Conservation (phyloP, 2,329 filamentous ascomycete genomes). For the Ophiostoma pallidulum region DNA sequence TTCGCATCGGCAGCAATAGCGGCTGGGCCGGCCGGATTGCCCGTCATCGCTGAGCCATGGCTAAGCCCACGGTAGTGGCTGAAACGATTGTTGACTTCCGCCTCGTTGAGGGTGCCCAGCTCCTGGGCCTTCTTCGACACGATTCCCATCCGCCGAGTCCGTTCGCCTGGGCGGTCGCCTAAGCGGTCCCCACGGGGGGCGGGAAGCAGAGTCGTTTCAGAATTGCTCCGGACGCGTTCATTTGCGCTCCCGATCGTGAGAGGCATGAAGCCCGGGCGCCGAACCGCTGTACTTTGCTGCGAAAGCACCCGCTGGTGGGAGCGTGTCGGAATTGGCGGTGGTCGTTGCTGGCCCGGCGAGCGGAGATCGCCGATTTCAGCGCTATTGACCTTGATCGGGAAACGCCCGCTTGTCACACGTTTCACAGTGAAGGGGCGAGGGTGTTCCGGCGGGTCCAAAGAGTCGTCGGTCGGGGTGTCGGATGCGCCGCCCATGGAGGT, state of each 20-base stretch:
- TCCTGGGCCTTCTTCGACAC: conserved; percentile 51
- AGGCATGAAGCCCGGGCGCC: conserved; percentile 64
- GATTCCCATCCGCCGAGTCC: conserved; percentile 55
- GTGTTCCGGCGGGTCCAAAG: conserved; percentile 68
- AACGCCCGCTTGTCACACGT: conserved; percentile 54
- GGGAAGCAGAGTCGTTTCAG: conserved; percentile 47
- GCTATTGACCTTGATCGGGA: conserved; percentile 64
- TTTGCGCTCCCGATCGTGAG: conserved; percentile 59
- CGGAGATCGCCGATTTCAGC: conserved; percentile 57
- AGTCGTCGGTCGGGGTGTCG: conserved; percentile 50
- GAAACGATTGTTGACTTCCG: conserved; percentile 52
- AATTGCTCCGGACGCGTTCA: conserved; percentile 58
- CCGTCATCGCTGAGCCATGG: conserved; percentile 60
- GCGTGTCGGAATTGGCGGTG: conserved; percentile 68
- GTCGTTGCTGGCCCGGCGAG: conserved; percentile 56
- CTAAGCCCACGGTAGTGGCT: conserved; percentile 59
- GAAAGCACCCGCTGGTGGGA: conserved; percentile 73
- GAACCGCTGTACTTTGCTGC: conserved; percentile 53
- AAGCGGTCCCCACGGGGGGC: conserved; percentile 37
- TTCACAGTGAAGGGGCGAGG: conserved; percentile 56
- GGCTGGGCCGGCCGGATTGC: conserved; percentile 26
- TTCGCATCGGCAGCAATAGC: conserved; percentile 22
- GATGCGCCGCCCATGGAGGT: conserved; percentile 15
- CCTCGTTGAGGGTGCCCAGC: conserved; percentile 53
- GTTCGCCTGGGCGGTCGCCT: conserved; percentile 30